phyloP scores from a whole-genome alignment of 352 stramenopile genomes.

The Globisporangium apiculatum region DNA sequence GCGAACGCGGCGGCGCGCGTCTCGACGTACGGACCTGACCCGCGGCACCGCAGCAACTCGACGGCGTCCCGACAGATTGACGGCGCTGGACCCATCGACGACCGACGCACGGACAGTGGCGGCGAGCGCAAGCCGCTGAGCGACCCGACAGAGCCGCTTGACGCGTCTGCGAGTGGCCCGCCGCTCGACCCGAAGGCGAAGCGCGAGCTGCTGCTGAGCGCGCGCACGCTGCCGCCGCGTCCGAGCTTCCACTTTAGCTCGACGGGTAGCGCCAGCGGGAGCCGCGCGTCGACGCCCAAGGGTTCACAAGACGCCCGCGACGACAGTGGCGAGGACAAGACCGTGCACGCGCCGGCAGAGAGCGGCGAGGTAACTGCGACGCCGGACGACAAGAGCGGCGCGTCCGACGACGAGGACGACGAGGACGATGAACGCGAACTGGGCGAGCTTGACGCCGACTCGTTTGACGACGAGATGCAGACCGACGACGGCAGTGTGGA shows the following conservation, averaged over 20 bases:
- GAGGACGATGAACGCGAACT: not conserved
- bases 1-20: conserved; percentile 7
- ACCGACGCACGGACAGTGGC: conserved; percentile 1
- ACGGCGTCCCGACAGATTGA: conserved; percentile 20
- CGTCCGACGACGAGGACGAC: not conserved
- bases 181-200: conserved; percentile 17
- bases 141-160: conserved; percentile 16
- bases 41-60: conserved; percentile 11
- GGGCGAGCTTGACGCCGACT: not conserved
- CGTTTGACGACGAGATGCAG: not conserved
- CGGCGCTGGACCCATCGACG: conserved; percentile 15
- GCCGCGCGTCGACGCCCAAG: conserved; percentile 18
- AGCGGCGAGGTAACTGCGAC: not conserved
- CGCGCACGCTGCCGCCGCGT: conserved; percentile 24
- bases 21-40: conserved; percentile 16
- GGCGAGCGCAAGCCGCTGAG: conserved; percentile 3
- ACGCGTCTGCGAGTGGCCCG: not conserved
- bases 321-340: not conserved
- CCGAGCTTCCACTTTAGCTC: conserved; percentile 15
- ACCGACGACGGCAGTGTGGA: not conserved
- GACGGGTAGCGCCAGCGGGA: conserved; percentile 15
- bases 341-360: not conserved
- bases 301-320: conserved; percentile 8
- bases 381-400: not conserved
- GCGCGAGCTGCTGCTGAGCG: conserved; percentile 14